Percentiles rank a stretch among this genome's conserved stretches.
phyloP scores from a whole-genome alignment of 2,329 filamentous ascomycete species.

The Dactylonectria macrodidyma region DNA sequence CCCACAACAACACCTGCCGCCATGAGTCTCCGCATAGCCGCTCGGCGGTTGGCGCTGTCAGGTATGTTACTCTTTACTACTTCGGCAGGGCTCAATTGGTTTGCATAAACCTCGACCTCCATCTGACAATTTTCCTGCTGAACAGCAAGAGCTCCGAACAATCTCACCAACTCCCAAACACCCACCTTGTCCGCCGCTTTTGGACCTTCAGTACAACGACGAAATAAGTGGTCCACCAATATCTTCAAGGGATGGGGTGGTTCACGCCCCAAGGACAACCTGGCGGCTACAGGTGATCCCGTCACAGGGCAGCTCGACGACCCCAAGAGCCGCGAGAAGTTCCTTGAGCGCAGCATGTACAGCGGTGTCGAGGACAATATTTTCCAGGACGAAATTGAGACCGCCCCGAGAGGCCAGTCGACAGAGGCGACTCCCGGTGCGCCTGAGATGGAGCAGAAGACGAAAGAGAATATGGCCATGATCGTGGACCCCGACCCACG shows the following conservation, averaged over 20 bases:
- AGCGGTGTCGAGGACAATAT: slow-evolving; percentile 69
- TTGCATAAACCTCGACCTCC: slow-evolving; percentile 28
- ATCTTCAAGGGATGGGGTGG: slow-evolving; percentile 57
- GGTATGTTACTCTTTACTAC: slow-evolving; percentile 61
- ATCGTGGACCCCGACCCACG: slow-evolving; percentile 83
- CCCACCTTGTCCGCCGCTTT: slow-evolving; percentile 36
- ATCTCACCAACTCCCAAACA: slow-evolving; percentile 35
- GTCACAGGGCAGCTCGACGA: slow-evolving; percentile 57
- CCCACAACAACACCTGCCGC: slow-evolving; percentile 40
- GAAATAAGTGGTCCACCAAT: slow-evolving; percentile 61
- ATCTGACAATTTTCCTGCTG: slow-evolving; percentile 26
- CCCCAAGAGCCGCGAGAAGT: slow-evolving; percentile 58
- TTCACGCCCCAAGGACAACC: slow-evolving; percentile 50
- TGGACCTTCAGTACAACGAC: slow-evolving; percentile 50
- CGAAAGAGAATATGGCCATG: slow-evolving; percentile 69
- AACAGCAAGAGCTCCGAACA: slow-evolving; percentile 43
- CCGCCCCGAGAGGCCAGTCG: slow-evolving; percentile 47
- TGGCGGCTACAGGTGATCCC: slow-evolving; percentile 47
- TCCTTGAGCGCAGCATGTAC: slow-evolving; percentile 57
- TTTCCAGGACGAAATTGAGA: slow-evolving; percentile 71
- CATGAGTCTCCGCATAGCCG: slow-evolving; percentile 78
- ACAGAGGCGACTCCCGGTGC: slow-evolving; percentile 42
- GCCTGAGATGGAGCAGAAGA: slow-evolving; percentile 55
- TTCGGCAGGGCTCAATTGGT: slow-evolving; percentile 37
- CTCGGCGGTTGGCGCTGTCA: slow-evolving; percentile 71